Conservation (phyloP, 176 grass and related monocot species). For the Oryza coarctata region DNA sequence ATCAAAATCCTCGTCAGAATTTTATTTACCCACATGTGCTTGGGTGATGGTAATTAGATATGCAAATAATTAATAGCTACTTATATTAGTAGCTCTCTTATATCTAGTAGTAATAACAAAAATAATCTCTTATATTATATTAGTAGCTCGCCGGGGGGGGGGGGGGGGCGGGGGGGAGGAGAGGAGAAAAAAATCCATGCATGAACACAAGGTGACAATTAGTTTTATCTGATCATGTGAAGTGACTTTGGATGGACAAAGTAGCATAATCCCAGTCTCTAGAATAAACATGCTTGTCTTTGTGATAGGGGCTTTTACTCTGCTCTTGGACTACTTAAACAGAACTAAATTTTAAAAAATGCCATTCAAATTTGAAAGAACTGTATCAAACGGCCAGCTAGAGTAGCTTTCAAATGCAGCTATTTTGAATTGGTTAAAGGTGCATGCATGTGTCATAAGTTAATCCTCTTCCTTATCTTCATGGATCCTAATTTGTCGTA, state of each 20-base stretch:
- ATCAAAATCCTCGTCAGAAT: too few relatives aligned
- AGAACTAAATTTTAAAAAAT: neutral
- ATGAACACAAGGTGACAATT: neutral
- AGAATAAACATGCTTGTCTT: neutral
- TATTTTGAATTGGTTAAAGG: neutral
- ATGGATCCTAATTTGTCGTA: neutral
- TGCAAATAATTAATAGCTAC: too few relatives aligned
- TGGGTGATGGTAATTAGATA: too few relatives aligned
- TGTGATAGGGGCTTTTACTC: neutral
- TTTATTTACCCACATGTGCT: too few relatives aligned
- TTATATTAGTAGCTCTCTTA: too few relatives aligned
- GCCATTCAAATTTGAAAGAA: neutral
- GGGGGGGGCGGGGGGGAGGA: too few relatives aligned
- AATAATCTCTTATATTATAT: too few relatives aligned
- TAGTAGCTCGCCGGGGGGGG: too few relatives aligned
- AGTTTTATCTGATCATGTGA: neutral
- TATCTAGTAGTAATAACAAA: too few relatives aligned
- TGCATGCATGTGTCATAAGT: neutral
- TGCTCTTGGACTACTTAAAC: neutral
- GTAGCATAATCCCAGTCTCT: neutral
- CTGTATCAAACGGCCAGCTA: neutral
- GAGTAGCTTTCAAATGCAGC: neutral
- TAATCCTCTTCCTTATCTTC: neutral
- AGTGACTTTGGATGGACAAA: neutral
- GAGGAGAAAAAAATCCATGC: too few relatives aligned